A percentile compares a stretch with the other conserved stretches of the same genome.
Conservation (phyloP, 2,329 filamentous ascomycete species). For the Pyrenophora teres region DNA sequence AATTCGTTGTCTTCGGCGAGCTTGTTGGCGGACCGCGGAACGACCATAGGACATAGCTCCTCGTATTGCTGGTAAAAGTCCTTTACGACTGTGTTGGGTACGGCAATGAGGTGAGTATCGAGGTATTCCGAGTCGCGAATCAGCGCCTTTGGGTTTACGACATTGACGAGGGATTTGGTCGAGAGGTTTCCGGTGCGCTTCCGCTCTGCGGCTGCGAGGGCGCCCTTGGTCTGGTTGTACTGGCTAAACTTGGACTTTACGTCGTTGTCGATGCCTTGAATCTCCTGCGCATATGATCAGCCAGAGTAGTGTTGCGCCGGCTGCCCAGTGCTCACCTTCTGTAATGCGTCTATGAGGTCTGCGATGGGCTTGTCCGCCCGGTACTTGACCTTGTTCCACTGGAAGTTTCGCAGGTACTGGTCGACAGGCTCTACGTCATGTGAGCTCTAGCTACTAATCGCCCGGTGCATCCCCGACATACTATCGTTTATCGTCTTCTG, state of each 20-base stretch:
- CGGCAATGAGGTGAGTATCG: slow-evolving; percentile 90
- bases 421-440: slow-evolving; percentile 80
- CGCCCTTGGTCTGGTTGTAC: slow-evolving; percentile 90
- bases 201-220: slow-evolving; percentile 77
- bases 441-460: slow-evolving; percentile 5
- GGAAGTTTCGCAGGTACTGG: slow-evolving; percentile 85
- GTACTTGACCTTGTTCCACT: slow-evolving; percentile 98
- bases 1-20: slow-evolving; percentile 90
- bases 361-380: slow-evolving; percentile 86
- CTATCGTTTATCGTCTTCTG: slow-evolving; percentile 96
- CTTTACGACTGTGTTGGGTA: slow-evolving; percentile 78
- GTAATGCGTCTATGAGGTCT: slow-evolving; percentile 83
- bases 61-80: slow-evolving; percentile 92
- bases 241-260: slow-evolving; percentile 93
- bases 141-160: slow-evolving; percentile 74
- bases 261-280: slow-evolving; percentile 90
- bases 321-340: slow-evolving; percentile 66
- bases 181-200: slow-evolving; percentile 93
- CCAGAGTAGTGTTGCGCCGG: not conserved
- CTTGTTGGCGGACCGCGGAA: slow-evolving; percentile 81
- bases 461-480: slow-evolving; percentile 39
- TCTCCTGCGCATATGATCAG: slow-evolving; percentile 64
- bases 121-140: slow-evolving; percentile 94
- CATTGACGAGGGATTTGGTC: slow-evolving; percentile 88
- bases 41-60: slow-evolving; percentile 85